phyloP scores from a whole-genome alignment of 352 stramenopile genomes.

The Phytophthora idaei region DNA sequence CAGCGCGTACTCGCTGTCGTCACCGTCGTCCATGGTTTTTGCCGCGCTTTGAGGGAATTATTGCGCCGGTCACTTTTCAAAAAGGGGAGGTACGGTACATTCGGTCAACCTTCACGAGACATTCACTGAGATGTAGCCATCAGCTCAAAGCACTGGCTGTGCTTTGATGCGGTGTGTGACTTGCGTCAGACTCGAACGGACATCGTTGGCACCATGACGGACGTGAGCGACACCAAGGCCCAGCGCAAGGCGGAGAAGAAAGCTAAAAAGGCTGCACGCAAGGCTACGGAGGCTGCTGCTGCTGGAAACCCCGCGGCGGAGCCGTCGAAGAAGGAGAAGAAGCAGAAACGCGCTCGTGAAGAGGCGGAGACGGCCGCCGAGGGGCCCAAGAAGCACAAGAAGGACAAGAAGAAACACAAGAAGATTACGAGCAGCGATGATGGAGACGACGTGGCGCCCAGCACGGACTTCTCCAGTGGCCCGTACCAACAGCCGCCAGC shows the following conservation, averaged over 20 bases:
- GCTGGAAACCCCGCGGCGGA: conserved; percentile 9
- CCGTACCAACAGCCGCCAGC: conserved; percentile 77
- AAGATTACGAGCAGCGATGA: conserved; percentile 57
- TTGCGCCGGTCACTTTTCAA: background rate
- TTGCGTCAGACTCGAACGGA: conserved; percentile 28
- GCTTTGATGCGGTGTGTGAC: conserved; percentile 19
- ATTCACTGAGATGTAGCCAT: conserved; percentile 20
- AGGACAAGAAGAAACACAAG: conserved; percentile 65
- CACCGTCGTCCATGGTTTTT: conserved; percentile 26
- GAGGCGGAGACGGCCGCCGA: conserved; percentile 39
- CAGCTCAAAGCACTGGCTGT: conserved; percentile 32
- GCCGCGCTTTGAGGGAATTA: conserved; percentile 7
- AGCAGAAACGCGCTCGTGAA: conserved; percentile 36
- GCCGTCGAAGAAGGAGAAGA: conserved; percentile 34
- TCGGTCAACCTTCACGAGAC: conserved; percentile 1
- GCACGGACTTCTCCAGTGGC: conserved; percentile 67
- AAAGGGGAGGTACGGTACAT: background rate
- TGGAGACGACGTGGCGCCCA: conserved; percentile 37
- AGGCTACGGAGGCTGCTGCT: conserved; percentile 29
- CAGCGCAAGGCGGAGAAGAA: conserved; percentile 56
- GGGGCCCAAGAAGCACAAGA: conserved; percentile 48
- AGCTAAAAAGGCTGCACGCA: conserved; percentile 47
- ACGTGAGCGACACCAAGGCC: conserved; percentile 42
- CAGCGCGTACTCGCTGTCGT: conserved; percentile 41
- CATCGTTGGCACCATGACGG: conserved; percentile 33